A percentile compares a stretch with the other conserved stretches of the same genome.
Evolutionary conservation across 1,284 basidiomycete genomes (phyloP).

Genomic region (Salmacisia buchloeana): DNA sequence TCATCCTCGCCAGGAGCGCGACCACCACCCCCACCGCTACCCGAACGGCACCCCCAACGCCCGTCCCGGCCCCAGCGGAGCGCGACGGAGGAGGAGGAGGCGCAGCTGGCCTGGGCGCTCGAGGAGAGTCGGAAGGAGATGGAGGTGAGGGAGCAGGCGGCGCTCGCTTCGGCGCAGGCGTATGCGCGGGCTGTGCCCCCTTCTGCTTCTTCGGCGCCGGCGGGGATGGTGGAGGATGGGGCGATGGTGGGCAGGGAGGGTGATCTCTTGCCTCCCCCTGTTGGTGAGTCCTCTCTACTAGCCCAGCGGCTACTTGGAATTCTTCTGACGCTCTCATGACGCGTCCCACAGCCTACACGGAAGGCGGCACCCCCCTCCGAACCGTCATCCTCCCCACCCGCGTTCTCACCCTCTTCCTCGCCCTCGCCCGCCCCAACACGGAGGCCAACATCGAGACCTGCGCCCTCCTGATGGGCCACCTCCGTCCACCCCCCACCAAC

Average conservation of each 20-base stretch:
- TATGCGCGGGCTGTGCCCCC: background rate
- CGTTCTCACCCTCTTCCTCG: slow-evolving; percentile 66
- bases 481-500: slow-evolving; percentile 8
- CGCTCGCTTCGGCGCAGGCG: background rate
- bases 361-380: slow-evolving; percentile 18
- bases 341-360: slow-evolving; percentile 11
- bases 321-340: background rate
- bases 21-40: background rate
- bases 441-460: slow-evolving; percentile 62
- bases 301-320: background rate
- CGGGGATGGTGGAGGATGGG: background rate
- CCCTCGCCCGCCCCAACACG: slow-evolving; percentile 64
- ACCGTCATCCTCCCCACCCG: slow-evolving; percentile 59
- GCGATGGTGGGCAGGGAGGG: background rate
- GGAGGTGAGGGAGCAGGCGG: background rate
- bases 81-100: background rate
- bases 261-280: background rate
- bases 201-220: background rate
- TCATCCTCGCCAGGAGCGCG: background rate
- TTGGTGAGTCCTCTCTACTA: background rate
- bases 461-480: slow-evolving; percentile 60
- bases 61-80: background rate
- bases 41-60: background rate
- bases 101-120: background rate
- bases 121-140: background rate